A percentile compares a stretch with the other conserved stretches of the same genome.
phyloP scores from a whole-genome alignment of 2,329 filamentous ascomycete species.

The Penicillium crustosum region DNA sequence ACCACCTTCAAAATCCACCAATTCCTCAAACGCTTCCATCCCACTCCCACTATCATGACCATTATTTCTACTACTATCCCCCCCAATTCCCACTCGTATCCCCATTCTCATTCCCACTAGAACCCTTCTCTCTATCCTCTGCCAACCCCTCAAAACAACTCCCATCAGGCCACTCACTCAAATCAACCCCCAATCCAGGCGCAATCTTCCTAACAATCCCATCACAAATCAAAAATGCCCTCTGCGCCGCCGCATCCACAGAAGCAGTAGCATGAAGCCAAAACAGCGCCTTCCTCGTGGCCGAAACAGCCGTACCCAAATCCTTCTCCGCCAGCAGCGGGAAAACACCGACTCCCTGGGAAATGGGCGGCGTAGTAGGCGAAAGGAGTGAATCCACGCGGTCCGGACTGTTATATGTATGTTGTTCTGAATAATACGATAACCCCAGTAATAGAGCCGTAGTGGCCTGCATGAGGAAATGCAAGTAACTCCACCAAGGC shows the following conservation, averaged over 20 bases:
- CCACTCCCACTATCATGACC: neutral
- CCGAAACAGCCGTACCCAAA: slow-evolving; percentile 24
- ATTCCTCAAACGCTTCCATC: slow-evolving; percentile 20
- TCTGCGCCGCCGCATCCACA: slow-evolving; percentile 32
- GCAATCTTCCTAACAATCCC: slow-evolving; percentile 34
- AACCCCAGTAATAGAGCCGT: slow-evolving; percentile 44
- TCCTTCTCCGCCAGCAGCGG: slow-evolving; percentile 25
- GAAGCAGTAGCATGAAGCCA: slow-evolving; percentile 40
- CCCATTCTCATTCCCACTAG: neutral
- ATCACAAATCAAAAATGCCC: slow-evolving; percentile 39
- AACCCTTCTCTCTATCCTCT: neutral
- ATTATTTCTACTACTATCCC: neutral
- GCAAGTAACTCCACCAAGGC: slow-evolving; percentile 47
- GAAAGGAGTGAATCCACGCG: neutral
- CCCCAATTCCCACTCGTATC: neutral
- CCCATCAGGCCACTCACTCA: slow-evolving; percentile 32
- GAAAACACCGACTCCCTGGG: neutral
- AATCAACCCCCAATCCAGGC: slow-evolving; percentile 31
- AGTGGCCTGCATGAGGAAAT: slow-evolving; percentile 46
- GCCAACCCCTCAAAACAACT: slow-evolving; percentile 6
- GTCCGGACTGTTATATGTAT: neutral
- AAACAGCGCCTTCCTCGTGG: slow-evolving; percentile 38
- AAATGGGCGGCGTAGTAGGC: neutral
- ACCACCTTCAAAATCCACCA: slow-evolving; percentile 20
- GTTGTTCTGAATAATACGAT: slow-evolving; percentile 17